Evolutionary conservation across 1,139 yeast genomes (phyloP).

Genomic region (Suzukiozyma palmioleophila): DNA sequence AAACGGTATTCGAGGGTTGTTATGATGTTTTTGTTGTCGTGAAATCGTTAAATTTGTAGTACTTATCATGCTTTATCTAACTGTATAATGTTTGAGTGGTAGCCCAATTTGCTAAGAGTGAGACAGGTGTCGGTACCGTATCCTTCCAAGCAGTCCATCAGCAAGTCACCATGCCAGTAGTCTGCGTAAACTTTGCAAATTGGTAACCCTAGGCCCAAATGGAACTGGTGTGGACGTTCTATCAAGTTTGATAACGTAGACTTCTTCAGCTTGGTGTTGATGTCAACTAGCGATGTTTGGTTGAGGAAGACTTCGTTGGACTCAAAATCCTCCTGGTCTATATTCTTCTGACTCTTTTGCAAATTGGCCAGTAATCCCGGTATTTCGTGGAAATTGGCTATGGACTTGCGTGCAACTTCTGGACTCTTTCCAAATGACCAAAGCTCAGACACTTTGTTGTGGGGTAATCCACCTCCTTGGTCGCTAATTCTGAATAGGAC

Average conservation of each 20-base stretch:
- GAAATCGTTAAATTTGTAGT: background rate
- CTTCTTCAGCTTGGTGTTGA: conserved; percentile 28
- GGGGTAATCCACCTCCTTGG: conserved; percentile 80
- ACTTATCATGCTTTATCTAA: conserved; percentile 59
- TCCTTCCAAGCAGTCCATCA: conserved; percentile 80
- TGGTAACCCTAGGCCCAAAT: conserved; percentile 85
- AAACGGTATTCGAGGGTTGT: too few species aligned
- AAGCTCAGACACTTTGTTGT: conserved; percentile 52
- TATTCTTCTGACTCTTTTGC: background rate
- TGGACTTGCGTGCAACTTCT: conserved; percentile 48
- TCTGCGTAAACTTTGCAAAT: conserved; percentile 90
- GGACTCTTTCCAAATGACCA: conserved; percentile 85
- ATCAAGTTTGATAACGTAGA: conserved; percentile 47
- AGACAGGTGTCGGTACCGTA: conserved; percentile 88
- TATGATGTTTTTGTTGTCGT: background rate
- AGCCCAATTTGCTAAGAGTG: conserved; percentile 73
- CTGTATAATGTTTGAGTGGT: conserved; percentile 58
- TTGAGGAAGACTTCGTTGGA: conserved; percentile 27
- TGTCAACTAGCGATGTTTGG: conserved; percentile 37
- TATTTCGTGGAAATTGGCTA: conserved; percentile 61
- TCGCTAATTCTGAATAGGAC: conserved; percentile 79
- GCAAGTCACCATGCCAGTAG: conserved; percentile 90
- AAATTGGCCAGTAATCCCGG: conserved; percentile 47
- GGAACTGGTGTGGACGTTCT: conserved; percentile 66
- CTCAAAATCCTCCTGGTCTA: conserved; percentile 15